Base-by-base conservation (phyloP, 2,329 filamentous ascomycete genomes). In the Exophiala sideris region DNA sequence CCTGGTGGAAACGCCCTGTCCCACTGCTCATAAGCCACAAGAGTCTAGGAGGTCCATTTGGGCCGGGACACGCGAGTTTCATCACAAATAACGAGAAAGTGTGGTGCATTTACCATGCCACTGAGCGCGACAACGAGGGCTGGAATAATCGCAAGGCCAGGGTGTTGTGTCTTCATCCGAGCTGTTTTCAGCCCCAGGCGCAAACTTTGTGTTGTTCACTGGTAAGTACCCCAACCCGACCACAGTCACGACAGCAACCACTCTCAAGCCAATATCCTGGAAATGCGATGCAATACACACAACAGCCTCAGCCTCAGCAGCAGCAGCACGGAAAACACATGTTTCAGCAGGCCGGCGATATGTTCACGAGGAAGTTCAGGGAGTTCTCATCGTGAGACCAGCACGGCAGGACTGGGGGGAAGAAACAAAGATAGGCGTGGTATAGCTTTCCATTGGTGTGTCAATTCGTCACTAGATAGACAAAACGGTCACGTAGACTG, bases 71-170 rank as follows among this genome's bases (percentile, higher is more conserved):
- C 38, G 62, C 61, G 6, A 59, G 54, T 18, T 64, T 64, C 51
- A 52, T 64, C n/a, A 38, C 35, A 16, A 29, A 29, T 3, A 44
- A 54, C 34, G 48, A 47, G 10, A 41, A 44, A 7, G 52, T 62
- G n/a, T 60, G 56, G 32, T 64, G 62, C 45, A 57, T 64, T 18
- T 64, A 62, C 39, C 62, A 64, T 46, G 62, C 57, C 5, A 64
- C 62, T 1, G 62, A 57, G 41, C 45, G 50, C 1, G 42, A 52
- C 5, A 57, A 51, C 5, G 52, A 64, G 32, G 61, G 61, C 2
- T 64, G 62, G 62, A 52, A 34, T 14, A 64, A 64, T 47, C 52
- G 62, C 29, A 63, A 64, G 38, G 62, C 54, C 3, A 44, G 59
- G 11, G 57, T 62, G 10, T 29, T 63, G 35, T 35, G 42, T 39